Evolutionary conservation across 352 stramenopile genomes (phyloP).

Genomic region (Globisporangium nunn): DNA sequence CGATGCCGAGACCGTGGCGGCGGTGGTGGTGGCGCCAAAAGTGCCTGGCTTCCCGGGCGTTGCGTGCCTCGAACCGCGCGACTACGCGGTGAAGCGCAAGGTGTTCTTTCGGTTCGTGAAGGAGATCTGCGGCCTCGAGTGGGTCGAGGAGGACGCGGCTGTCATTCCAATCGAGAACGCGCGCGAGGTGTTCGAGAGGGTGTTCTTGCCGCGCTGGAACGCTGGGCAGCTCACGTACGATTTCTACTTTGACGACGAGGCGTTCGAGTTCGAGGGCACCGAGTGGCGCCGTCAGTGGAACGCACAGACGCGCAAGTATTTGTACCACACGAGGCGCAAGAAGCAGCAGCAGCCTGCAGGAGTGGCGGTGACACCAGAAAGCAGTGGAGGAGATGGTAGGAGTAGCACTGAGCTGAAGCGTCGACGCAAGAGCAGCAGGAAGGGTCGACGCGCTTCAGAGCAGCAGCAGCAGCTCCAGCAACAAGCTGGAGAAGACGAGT

Average conservation of each 20-base stretch:
- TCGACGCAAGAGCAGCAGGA: constrained; percentile 9
- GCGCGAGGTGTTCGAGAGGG: constrained; percentile 29
- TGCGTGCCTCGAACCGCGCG: constrained; percentile 16
- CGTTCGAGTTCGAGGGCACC: constrained; percentile 31
- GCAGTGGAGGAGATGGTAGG: too few species aligned
- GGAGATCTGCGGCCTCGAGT: constrained; percentile 35
- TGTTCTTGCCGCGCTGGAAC: constrained; percentile 49
- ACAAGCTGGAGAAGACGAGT: constrained; percentile 10
- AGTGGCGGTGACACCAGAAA: too few species aligned
- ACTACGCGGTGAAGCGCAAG: constrained; percentile 30
- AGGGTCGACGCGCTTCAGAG: neutral
- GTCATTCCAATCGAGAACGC: constrained; percentile 33
- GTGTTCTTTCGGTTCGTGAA: constrained; percentile 49
- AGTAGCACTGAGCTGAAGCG: constrained; percentile 11
- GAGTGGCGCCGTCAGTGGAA: constrained; percentile 32
- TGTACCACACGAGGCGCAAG: neutral
- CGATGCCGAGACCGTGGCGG: neutral
- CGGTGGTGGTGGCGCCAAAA: constrained; percentile 8
- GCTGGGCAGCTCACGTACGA: constrained; percentile 36
- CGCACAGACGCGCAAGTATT: constrained; percentile 1
- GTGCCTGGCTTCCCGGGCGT: constrained; percentile 31
- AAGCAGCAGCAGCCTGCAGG: neutral
- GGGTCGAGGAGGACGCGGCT: constrained; percentile 39
- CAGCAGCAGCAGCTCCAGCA: neutral
- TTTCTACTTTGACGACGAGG: constrained; percentile 51